Evolutionary conservation across 208 protist species (phyloP), one percentile per base, ranked within the genome.

Genomic region (Angomonas ambiguus): DNA sequence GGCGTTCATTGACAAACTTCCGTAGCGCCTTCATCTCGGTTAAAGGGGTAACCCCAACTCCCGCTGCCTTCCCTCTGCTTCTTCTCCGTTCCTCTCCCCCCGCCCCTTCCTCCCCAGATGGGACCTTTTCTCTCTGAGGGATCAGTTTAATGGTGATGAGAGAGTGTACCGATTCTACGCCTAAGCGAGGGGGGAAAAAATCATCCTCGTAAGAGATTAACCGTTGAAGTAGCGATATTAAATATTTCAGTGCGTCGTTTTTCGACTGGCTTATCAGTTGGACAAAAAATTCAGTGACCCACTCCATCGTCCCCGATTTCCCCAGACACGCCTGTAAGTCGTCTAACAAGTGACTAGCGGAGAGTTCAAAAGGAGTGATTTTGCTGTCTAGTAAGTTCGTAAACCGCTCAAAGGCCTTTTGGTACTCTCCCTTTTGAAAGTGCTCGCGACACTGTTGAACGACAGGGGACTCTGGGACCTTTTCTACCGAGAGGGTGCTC

Each of bases 351-450:
- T 84, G 71, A 51, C 74, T 77, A 22, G 83, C 78, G 38, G 69
- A 67, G 8, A 95, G 69, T 59, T 95, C 85, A 67, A 86, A 91
- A 1, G 85, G 38, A 1, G 88, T 91, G 1, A 76, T 74, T 20
- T 88, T 76, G 22, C 61, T 63, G 24, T 79, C 32, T 3, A 92
- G 71, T 13, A 82, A 68, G 33, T 71, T 33, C 8, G 76, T 69
- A 6, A 94, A 62, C 33, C 69, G 34, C 4, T 51, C 38, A 22
- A 83, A 74, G 0, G 88, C 82, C 31, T 78, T 57, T 18, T 59
- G 53, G 2, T 90, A 61, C 13, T 80, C 34, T 31, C 81, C 71
- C 18, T 76, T 61, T 2, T 72, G 72, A 42, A 94, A 67, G 13
- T 41, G 35, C 8, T 41, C 35, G 5, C 35, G 35, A 13, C 35